Base-by-base conservation (phyloP, 306 rosid species). In the Sesbania bispinosa region DNA sequence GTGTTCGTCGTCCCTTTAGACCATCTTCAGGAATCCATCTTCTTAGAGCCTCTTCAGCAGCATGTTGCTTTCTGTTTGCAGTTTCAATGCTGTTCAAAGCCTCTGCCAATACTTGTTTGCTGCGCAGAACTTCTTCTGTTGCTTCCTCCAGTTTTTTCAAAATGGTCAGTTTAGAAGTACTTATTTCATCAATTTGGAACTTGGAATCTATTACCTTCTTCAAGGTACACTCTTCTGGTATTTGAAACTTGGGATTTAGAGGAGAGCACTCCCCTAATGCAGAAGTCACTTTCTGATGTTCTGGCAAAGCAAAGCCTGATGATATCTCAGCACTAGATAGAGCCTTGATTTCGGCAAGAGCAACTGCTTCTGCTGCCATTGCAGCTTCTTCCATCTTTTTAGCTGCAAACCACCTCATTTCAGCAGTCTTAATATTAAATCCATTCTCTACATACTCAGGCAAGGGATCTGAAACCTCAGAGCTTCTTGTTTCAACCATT, bases 341-440 rank as follows among this genome's bases (percentile, higher is more conserved):
- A 58, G 89, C 95, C 72, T 81, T 78, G 69, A 94, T 84, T 82
- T 94, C 99, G 4, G 96, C 95, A 32, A 91, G 86, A 66, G 99
- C 99, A 69, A 91, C 87, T 4, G 93, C 97, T 82, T 94, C 99
- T 18, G 96, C 97, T 10, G 97, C 96, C 82, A 61, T 86, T 10
- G 99, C 97, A 1, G 99, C 99, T 80, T 94, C 97, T 62, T 92
- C 97, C 99, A 94, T 94, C 88, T 89, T 94, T 72, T 89, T 91
- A 21, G 99, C 99, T 1, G 99, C 97, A 54, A 89, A 59, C 95
- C 75, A 88, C 79, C 93, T 88, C 96, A 94, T 85, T 79, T 94
- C 96, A 10, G 97, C 96, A 33, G 89, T 86, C 75, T 78, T 87
- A 67, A 88, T 77, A 66, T 77, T 82, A 36, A 80, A 33, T 33